phyloP scores from a whole-genome alignment of 2,329 filamentous ascomycete species.

The Stachybotrys chlorohalonatus region DNA sequence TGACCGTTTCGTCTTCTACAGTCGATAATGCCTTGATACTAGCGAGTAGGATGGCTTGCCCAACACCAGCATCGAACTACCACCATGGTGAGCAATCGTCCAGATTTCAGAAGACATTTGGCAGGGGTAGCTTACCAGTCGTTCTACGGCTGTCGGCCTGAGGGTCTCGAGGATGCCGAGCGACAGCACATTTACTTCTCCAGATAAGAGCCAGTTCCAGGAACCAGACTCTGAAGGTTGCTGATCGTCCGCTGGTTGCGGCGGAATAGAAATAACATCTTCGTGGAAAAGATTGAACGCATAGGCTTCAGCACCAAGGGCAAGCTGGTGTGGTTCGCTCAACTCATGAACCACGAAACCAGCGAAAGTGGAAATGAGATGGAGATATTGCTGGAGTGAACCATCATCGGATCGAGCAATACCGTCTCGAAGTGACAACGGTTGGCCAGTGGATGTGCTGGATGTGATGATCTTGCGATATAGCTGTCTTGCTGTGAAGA shows the following conservation, averaged over 20 bases:
- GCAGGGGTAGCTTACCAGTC: slow-evolving; percentile 18
- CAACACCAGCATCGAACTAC: slow-evolving; percentile 27
- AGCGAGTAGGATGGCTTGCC: slow-evolving; percentile 23
- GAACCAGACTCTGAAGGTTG: slow-evolving; percentile 6
- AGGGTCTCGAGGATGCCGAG: slow-evolving; percentile 29
- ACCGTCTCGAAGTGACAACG: slow-evolving; percentile 17
- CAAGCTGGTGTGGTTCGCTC: slow-evolving; percentile 24
- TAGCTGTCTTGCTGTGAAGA: slow-evolving; percentile 28
- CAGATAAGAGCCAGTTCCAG: slow-evolving; percentile 23
- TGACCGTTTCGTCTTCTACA: slow-evolving; percentile 5
- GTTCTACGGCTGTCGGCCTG: slow-evolving; percentile 20
- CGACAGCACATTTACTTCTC: slow-evolving; percentile 23
- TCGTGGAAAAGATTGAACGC: slow-evolving; percentile 28
- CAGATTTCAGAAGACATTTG: neutral
- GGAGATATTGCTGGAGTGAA: slow-evolving; percentile 24
- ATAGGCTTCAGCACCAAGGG: slow-evolving; percentile 20
- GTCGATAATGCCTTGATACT: slow-evolving; percentile 8
- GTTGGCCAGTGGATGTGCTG: slow-evolving; percentile 8
- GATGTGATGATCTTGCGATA: slow-evolving; percentile 29
- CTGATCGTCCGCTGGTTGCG: neutral
- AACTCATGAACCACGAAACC: slow-evolving; percentile 27
- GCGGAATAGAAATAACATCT: slow-evolving; percentile 13
- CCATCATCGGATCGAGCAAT: slow-evolving; percentile 16
- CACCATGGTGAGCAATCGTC: slow-evolving; percentile 4
- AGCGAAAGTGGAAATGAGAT: slow-evolving; percentile 24